A percentile compares a stretch with the other conserved stretches of the same genome.
phyloP scores from a whole-genome alignment of 2,329 filamentous ascomycete species.

The Geosmithia flava region DNA sequence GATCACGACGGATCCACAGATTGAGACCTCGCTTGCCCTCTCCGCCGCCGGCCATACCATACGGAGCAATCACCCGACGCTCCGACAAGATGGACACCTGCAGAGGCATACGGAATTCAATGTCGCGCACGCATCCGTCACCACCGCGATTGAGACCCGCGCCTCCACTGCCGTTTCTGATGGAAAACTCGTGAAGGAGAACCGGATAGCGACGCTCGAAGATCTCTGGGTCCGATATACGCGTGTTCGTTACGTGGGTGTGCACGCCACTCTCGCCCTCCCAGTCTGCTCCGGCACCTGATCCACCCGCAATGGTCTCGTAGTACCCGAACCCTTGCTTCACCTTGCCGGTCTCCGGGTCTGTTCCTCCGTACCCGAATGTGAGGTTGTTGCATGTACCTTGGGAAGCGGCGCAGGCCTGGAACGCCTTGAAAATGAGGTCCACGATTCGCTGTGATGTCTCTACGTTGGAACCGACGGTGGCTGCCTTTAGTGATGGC shows the following conservation, averaged over 20 bases:
- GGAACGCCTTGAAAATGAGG: constrained; percentile 64
- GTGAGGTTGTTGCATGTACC: constrained; percentile 75
- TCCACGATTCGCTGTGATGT: constrained; percentile 33
- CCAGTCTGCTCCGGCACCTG: constrained; percentile 61
- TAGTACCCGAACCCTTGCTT: constrained; percentile 63
- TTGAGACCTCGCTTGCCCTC: constrained; percentile 55
- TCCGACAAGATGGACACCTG: constrained; percentile 66
- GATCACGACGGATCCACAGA: constrained; percentile 17
- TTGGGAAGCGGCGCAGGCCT: constrained; percentile 61
- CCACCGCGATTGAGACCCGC: constrained; percentile 53
- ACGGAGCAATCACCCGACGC: constrained; percentile 59
- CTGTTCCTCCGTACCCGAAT: constrained; percentile 52
- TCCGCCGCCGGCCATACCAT: constrained; percentile 56
- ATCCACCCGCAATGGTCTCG: constrained; percentile 67
- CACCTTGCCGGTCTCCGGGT: constrained; percentile 10
- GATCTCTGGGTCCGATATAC: constrained; percentile 66
- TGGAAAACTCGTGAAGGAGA: constrained; percentile 52
- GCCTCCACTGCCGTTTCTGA: constrained; percentile 50
- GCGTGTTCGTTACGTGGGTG: constrained; percentile 72
- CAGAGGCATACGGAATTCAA: constrained; percentile 63
- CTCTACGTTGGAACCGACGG: constrained; percentile 16
- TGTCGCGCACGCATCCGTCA: constrained; percentile 60
- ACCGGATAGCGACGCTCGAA: constrained; percentile 52
- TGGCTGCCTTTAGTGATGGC: constrained; percentile 42
- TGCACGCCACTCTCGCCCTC: constrained; percentile 62